Evolutionary conservation across 768 basidiomycete genomes (phyloP), one percentile per base, ranked within the genome.

Genomic region (Phanerodontia chrysosporium): DNA sequence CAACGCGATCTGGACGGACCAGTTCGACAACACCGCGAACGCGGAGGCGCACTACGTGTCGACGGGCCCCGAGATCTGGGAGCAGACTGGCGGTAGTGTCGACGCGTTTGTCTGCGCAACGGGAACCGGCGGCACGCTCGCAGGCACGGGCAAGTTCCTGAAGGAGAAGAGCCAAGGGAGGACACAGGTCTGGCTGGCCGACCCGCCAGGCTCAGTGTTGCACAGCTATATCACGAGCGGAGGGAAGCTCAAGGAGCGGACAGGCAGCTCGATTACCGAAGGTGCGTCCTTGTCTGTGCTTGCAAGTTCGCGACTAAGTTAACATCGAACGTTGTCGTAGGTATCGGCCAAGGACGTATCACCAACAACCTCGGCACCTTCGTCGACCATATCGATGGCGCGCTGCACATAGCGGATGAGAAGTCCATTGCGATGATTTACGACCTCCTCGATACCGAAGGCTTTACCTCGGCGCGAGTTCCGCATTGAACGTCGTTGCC

Each of bases 11-110:
- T 98, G 97, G 96, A 98, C 93, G 8, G 83, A 99, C 76, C 97
- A 99, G 73, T 98, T 99, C 68, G 96, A 98, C 75, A 98, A 98
- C 74, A 85, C 80, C 25, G 93, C 96, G 21, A 99, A 99, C 70
- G 85, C 95, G 16, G 66, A 86, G 22, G 88, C 86, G 21, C 97
- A 99, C 71, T 97, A 95, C 71, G 69, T 77, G 39, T 84, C 93
- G 3, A 99, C 96, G 3, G 97, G 96, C 0, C 97, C 97, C 0
- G 97, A 99, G 74, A 95, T 99, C 54, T 97, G 93, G 93, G 83
- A 84, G 54, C 96, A 98, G 72, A 93, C 86, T 1, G 65, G 77
- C 36, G 93, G 92, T 2, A 75, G 80, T 14, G 59, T 98, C 1
- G 89, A 97, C 67, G 97, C 80, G n/a, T 99, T 99, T 75, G 82